Evolutionary conservation across 2,329 filamentous ascomycete species (phyloP).

Genomic region (Penicillium sp.): DNA sequence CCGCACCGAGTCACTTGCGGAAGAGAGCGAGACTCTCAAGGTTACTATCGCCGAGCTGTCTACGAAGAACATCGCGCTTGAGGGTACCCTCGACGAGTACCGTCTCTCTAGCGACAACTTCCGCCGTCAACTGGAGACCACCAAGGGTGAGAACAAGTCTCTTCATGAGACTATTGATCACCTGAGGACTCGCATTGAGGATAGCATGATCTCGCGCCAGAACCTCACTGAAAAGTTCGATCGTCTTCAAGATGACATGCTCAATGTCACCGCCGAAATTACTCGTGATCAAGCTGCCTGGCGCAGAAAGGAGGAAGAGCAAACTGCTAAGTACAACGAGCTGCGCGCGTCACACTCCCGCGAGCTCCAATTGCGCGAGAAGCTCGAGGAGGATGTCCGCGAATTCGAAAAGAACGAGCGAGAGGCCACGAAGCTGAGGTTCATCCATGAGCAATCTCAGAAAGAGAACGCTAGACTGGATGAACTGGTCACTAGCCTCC

Average conservation of each 20-base stretch:
- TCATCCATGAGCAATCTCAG: conserved; percentile 67
- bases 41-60: conserved; percentile 53
- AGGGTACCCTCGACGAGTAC: conserved; percentile 63
- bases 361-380: conserved; percentile 62
- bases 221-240: conserved; percentile 81
- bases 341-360: conserved; percentile 61
- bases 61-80: conserved; percentile 59
- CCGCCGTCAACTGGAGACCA: conserved; percentile 51
- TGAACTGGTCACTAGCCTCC: conserved; percentile 50
- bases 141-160: conserved; percentile 64
- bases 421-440: conserved; percentile 72
- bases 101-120: conserved; percentile 58
- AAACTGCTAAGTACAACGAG: conserved; percentile 53
- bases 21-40: conserved; percentile 59
- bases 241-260: conserved; percentile 83
- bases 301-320: conserved; percentile 64
- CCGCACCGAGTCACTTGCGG: conserved; percentile 65
- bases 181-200: conserved; percentile 74
- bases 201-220: conserved; percentile 80
- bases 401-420: conserved; percentile 69
- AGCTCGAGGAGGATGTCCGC: conserved; percentile 59
- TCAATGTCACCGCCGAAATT: conserved; percentile 71
- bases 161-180: conserved; percentile 71
- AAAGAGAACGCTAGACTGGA: conserved; percentile 63
- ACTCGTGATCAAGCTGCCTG: conserved; percentile 77